Evolutionary conservation across 495 filamentous ascomycete species (phyloP).

Genomic region (Tuber aestivum): DNA sequence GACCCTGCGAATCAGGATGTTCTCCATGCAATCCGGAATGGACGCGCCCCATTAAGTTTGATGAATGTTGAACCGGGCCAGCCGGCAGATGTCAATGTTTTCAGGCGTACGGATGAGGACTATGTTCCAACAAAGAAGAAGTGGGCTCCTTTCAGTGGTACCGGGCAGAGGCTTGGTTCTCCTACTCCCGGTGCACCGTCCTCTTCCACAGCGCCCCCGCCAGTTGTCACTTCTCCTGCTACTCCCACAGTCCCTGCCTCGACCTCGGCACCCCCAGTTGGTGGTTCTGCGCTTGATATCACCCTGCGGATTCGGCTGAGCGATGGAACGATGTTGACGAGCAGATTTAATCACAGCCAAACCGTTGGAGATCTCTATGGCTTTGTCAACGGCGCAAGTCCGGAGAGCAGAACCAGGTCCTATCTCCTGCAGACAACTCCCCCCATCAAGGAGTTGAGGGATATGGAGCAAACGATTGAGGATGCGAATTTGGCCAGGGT

Average conservation of each 20-base stretch:
- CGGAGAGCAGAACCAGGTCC: constrained; percentile 52
- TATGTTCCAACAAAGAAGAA: constrained; percentile 75
- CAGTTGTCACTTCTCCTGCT: constrained; percentile 42
- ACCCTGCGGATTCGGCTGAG: constrained; percentile 83
- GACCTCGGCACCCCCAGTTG: constrained; percentile 47
- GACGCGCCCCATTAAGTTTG: constrained; percentile 77
- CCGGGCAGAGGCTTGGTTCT: constrained; percentile 82
- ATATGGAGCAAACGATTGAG: constrained; percentile 58
- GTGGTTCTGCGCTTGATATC: constrained; percentile 66
- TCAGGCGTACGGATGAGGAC: constrained; percentile 78
- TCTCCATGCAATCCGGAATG: constrained; percentile 75
- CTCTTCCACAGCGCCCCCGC: constrained; percentile 42
- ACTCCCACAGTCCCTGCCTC: constrained; percentile 46
- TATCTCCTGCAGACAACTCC: constrained; percentile 94
- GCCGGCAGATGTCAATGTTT: constrained; percentile 75
- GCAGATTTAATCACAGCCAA: constrained; percentile 85
- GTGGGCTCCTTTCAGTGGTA: constrained; percentile 78
- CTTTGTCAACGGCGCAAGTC: constrained; percentile 67
- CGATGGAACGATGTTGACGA: constrained; percentile 77
- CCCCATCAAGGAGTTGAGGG: constrained; percentile 84
- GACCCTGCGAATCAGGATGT: constrained; percentile 79
- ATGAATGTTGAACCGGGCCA: constrained; percentile 83
- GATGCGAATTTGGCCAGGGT: constrained; percentile 66
- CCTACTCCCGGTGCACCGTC: constrained; percentile 64
- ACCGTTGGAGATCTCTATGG: constrained; percentile 86